These are phyloP conservation scores for Abrus pulchellus DNA, from an alignment of 306 rosid species.

Conservation along the genomic window DNA sequence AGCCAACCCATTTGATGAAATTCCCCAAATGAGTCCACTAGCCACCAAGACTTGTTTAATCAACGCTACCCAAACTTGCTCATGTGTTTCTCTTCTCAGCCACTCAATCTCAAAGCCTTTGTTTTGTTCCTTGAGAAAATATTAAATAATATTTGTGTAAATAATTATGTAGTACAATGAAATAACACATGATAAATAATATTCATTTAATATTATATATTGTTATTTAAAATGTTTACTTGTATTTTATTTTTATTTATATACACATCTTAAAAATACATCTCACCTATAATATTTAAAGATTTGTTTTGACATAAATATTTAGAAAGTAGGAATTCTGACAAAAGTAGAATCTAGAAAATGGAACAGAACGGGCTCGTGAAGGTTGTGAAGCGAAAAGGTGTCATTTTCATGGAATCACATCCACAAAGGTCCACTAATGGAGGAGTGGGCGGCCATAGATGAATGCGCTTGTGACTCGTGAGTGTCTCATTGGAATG, in stretches of 20 bases:
- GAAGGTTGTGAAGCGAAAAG: constrained; percentile 35
- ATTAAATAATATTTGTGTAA: too few relatives aligned
- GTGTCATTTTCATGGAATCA: constrained; percentile 18
- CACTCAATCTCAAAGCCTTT: too few relatives aligned
- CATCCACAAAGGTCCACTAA: constrained; percentile 40
- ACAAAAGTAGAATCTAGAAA: constrained; percentile 10
- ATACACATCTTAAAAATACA: too few relatives aligned
- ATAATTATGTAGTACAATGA: too few relatives aligned
- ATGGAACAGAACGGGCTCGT: constrained; percentile 23
- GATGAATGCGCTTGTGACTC: constrained; percentile 34
- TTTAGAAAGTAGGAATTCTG: not conserved
- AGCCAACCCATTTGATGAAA: constrained; percentile 13
- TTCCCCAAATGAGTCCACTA: constrained; percentile 10
- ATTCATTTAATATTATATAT: too few relatives aligned
- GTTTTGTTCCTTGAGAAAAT: too few relatives aligned
- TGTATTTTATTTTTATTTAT: too few relatives aligned
- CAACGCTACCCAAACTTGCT: not conserved
- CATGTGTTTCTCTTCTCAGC: not conserved
- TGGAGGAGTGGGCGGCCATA: constrained; percentile 8
- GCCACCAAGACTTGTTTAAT: constrained; percentile 20
- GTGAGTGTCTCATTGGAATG: constrained; percentile 2
- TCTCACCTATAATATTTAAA: too few relatives aligned
- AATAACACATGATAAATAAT: too few relatives aligned
- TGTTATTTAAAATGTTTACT: too few relatives aligned
- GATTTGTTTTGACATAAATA: too few relatives aligned